These are phyloP conservation scores for Fusarium caatingaense DNA, from an alignment of 2,329 filamentous ascomycete species.

Conservation along the genomic window DNA sequence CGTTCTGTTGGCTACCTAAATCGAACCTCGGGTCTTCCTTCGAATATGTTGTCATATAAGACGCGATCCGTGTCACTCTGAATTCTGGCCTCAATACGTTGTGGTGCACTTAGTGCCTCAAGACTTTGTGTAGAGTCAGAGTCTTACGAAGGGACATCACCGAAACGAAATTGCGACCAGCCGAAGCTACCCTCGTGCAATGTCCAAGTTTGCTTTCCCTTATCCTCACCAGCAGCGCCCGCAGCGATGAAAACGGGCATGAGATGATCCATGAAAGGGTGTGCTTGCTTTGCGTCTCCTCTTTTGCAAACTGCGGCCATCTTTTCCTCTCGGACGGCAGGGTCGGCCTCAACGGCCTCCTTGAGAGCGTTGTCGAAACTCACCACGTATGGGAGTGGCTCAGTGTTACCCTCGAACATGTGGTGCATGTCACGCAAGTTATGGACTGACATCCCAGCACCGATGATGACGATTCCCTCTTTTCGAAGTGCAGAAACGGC, in stretches of 20 bases:
- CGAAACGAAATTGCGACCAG: conserved; percentile 62
- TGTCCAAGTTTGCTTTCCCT: conserved; percentile 58
- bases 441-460: conserved; percentile 80
- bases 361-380: conserved; percentile 77
- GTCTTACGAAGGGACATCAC: conserved; percentile 46
- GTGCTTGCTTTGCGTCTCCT: conserved; percentile 60
- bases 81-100: neutral
- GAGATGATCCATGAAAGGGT: conserved; percentile 62
- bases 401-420: conserved; percentile 52
- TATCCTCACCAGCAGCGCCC: conserved; percentile 58
- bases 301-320: conserved; percentile 56
- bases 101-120: too few species aligned
- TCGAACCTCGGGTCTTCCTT: neutral
- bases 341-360: conserved; percentile 67
- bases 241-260: conserved; percentile 62
- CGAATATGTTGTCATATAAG: neutral
- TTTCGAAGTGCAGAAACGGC: conserved; percentile 74
- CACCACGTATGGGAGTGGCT: conserved; percentile 66
- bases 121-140: too few species aligned
- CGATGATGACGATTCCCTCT: conserved; percentile 74
- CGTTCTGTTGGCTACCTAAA: neutral
- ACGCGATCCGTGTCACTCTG: neutral
- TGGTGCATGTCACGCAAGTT: conserved; percentile 67
- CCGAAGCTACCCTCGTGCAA: conserved; percentile 58
- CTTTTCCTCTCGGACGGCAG: conserved; percentile 52